Evolutionary conservation across 2,329 filamentous ascomycete genomes (phyloP).

Genomic region (Xylaria sp.): DNA sequence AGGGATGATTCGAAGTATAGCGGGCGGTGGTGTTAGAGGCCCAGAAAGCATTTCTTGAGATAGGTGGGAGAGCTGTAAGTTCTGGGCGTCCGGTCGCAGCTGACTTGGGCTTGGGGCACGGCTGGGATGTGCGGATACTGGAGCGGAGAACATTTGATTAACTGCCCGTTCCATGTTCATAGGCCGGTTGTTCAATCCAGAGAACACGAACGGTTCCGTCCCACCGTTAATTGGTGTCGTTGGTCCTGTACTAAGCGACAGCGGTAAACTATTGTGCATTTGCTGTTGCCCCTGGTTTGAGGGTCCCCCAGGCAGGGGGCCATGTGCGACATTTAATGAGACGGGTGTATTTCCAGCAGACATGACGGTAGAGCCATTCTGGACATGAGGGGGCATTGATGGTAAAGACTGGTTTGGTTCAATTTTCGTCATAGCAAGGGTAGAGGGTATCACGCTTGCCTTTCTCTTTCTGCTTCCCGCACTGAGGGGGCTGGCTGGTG

Average conservation of each 20-base stretch:
- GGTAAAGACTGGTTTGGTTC: constrained; percentile 60
- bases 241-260: constrained; percentile 61
- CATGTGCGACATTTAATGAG: constrained; percentile 53
- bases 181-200: constrained; percentile 61
- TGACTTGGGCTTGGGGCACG: constrained; percentile 75
- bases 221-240: constrained; percentile 66
- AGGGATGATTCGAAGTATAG: constrained; percentile 84
- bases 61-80: constrained; percentile 50
- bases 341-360: constrained; percentile 59
- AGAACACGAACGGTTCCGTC: constrained; percentile 60
- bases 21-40: constrained; percentile 58
- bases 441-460: constrained; percentile 73
- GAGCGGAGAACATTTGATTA: constrained; percentile 72
- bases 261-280: constrained; percentile 35
- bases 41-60: constrained; percentile 54
- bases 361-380: constrained; percentile 37
- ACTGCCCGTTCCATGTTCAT: constrained; percentile 69
- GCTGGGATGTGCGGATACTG: constrained; percentile 74
- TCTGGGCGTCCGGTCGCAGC: constrained; percentile 53
- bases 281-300: constrained; percentile 40
- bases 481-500: constrained; percentile 68
- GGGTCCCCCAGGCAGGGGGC: constrained; percentile 47
- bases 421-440: constrained; percentile 80
- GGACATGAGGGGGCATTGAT: constrained; percentile 44
- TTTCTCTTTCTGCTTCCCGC: constrained; percentile 83